Evolutionary conservation across 495 filamentous ascomycete genomes (phyloP), one percentile per base, ranked within the genome.

Genomic region (Aspergillus taichungensis): DNA sequence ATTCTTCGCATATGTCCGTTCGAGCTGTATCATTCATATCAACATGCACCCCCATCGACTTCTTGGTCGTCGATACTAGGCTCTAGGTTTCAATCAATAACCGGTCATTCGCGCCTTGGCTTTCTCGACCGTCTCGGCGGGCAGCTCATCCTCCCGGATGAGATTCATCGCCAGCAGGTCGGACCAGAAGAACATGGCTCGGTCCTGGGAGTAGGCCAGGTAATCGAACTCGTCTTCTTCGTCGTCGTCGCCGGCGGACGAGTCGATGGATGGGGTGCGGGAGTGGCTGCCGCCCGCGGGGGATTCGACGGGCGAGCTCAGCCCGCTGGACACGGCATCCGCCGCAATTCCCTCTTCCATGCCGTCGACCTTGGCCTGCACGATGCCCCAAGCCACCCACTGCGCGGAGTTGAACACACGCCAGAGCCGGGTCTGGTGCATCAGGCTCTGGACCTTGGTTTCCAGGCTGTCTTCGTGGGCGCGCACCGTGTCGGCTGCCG

Each of bases 381-480:
- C 83, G 37, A 96, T 86, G 27, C 92, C 92, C 92, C 94, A 99
- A 1, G 87, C 85, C 24, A 89, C 80, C 94, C 94, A 99, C 60
- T 88, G 82, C 2, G 87, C 90, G 13, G 83, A 85, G 60, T 88
- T 88, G 3, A 88, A 85, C 3, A 84, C 73, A 5, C 91, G 78
- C 94, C 94, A 99, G 34, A 91, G 69, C 18, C 79, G 69, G 7
- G 85, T 79, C 66, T 97, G 88, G 27, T 81, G 76, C 51, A 94
- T 56, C 27, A 97, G 69, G 42, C 72, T 74, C 29, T 78, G 66
- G 6, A 94, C 71, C 48, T 85, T 76, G 8, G 69, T 63, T 35
- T 90, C 85, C 0, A 69, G 55, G 6, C 68, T 69, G 36, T 78
- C 71, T 39, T 89, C 84, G 18, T 69, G 66, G 8, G 60, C 65